phyloP scores from a whole-genome alignment of 495 filamentous ascomycete genomes.

The Podospora anserina region DNA sequence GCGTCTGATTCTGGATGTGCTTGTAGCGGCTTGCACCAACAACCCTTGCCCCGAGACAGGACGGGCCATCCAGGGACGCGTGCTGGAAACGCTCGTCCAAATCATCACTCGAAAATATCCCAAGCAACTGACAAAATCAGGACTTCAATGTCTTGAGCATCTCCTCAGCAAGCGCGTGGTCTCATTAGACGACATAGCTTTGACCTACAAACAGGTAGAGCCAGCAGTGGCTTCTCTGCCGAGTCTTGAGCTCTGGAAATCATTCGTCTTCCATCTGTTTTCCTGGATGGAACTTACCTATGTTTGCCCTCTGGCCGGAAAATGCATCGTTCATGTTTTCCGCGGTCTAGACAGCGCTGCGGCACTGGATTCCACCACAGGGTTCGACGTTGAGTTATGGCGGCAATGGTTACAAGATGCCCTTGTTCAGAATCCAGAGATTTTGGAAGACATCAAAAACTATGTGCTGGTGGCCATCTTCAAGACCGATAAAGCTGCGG shows the following conservation, averaged over 20 bases:
- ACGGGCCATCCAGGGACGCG: conserved; percentile 33
- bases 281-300: conserved; percentile 61
- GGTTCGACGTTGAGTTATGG: conserved; percentile 46
- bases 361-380: conserved; percentile 32
- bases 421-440: conserved; percentile 48
- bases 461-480: conserved; percentile 75
- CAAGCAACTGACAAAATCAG: conserved; percentile 57
- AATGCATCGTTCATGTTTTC: conserved; percentile 59
- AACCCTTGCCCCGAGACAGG: conserved; percentile 43
- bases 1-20: conserved; percentile 64
- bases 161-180: conserved; percentile 56
- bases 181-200: conserved; percentile 37
- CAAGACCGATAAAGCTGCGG: conserved; percentile 52
- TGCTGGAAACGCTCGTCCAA: conserved; percentile 44
- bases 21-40: conserved; percentile 51
- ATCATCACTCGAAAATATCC: conserved; percentile 52
- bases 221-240: conserved; percentile 21
- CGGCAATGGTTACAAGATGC: conserved; percentile 46
- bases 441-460: conserved; percentile 62
- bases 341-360: conserved; percentile 29
- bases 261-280: conserved; percentile 50
- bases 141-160: conserved; percentile 57
- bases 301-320: conserved; percentile 61
- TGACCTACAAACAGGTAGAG: conserved; percentile 34
- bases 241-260: conserved; percentile 37